Evolutionary conservation across 305 asterid species (phyloP).

Genomic region (Fraxinus ornus): DNA sequence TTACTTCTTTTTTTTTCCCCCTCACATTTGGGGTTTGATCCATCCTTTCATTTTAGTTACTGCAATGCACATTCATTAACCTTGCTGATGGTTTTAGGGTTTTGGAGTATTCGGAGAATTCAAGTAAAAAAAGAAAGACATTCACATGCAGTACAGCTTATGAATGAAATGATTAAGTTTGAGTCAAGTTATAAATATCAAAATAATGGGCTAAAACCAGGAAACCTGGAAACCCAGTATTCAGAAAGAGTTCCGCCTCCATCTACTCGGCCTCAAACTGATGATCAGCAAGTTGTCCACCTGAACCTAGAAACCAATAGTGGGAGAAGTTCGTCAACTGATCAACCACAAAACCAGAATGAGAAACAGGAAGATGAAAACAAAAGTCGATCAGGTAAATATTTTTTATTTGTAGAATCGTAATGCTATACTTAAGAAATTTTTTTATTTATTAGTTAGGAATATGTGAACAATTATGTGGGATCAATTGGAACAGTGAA

Average conservation of each 20-base stretch:
- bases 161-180: constrained; percentile 27
- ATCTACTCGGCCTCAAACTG: not conserved
- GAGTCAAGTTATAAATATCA: constrained; percentile 30
- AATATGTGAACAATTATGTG: not conserved
- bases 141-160: constrained; percentile 30
- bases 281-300: not conserved
- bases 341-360: constrained; percentile 1
- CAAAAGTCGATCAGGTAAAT: constrained; percentile 22
- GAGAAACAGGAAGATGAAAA: not conserved
- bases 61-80: not conserved
- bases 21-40: not conserved
- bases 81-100: constrained; percentile 28
- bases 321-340: not conserved
- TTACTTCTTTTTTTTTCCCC: not conserved
- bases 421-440: not conserved
- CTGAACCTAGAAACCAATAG: not conserved
- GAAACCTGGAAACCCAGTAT: not conserved
- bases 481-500: not conserved
- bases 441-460: not conserved
- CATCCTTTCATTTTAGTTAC: not conserved
- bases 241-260: not conserved
- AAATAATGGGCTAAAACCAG: constrained; percentile 26
- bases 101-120: constrained; percentile 29
- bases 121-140: constrained; percentile 30
- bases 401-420: not conserved